These are phyloP conservation scores for Antonospora locustae DNA, from an alignment of 371 early-diverging fungal species.

Conservation along the genomic window DNA sequence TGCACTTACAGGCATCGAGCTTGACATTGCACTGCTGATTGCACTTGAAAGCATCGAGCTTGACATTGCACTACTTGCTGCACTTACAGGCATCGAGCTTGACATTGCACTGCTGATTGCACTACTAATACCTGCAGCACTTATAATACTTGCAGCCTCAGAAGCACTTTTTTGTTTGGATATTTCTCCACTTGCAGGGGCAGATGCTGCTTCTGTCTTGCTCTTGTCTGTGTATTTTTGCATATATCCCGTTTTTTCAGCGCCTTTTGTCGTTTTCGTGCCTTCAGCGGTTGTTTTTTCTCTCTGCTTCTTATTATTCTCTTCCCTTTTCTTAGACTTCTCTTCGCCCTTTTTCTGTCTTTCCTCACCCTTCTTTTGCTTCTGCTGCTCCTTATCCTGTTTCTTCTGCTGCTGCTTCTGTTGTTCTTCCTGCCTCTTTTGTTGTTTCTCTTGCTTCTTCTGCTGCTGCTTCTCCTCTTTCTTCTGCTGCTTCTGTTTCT, in stretches of 20 bases:
- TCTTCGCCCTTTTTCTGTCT: conserved; percentile 8
- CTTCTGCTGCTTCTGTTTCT: conserved; percentile 14
- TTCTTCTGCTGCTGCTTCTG: conserved; percentile 15
- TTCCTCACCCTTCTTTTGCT: conserved; percentile 19
- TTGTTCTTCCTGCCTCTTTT: conserved; percentile 7
- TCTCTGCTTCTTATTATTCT: conserved; percentile 3
- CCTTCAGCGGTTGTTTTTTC: conserved; percentile 6
- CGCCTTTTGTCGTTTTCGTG: conserved; percentile 6
- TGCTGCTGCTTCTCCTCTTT: conserved; percentile 5
- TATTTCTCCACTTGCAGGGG: conserved; percentile 1
- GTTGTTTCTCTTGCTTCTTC: conserved; percentile 3
- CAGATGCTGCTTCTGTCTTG: conserved; percentile 5
- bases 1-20: neutral
- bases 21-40: conserved; percentile 1
- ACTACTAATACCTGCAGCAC: neutral
- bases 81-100: neutral
- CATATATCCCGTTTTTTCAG: conserved; percentile 7
- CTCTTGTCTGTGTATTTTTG: too few relatives aligned
- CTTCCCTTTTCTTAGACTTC: conserved; percentile 7
- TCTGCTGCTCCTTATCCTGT: conserved; percentile 1
- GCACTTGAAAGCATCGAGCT: neutral
- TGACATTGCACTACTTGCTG: neutral
- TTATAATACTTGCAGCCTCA: neutral
- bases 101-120: neutral
- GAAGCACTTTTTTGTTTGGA: neutral